phyloP scores from a whole-genome alignment of 768 basidiomycete species.

The Panus rudis region DNA sequence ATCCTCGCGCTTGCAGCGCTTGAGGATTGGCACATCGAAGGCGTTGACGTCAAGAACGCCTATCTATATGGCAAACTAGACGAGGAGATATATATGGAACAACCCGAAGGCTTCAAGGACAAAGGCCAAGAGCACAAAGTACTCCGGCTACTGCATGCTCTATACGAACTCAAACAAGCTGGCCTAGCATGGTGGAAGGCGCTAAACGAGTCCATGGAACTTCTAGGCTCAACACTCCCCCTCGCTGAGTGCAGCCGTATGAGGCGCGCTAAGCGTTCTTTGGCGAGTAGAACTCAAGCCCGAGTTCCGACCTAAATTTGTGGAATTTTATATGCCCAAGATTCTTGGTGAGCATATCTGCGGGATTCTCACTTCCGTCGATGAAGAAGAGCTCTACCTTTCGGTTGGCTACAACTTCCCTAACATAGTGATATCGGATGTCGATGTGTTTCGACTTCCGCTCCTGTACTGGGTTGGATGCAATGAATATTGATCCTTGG shows the following conservation, averaged over 20 bases:
- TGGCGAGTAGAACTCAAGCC: background rate
- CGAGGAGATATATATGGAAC: constrained; percentile 24
- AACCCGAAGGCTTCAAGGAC: constrained; percentile 16
- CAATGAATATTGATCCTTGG: constrained; percentile 18
- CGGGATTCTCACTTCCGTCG: constrained; percentile 2
- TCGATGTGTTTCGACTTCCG: constrained; percentile 30
- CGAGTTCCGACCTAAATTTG: background rate
- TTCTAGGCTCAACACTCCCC: constrained; percentile 19
- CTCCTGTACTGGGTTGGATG: constrained; percentile 18
- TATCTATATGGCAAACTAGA: constrained; percentile 24
- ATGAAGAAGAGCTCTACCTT: constrained; percentile 3
- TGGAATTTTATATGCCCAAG: constrained; percentile 2
- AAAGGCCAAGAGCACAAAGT: constrained; percentile 16
- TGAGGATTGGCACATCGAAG: constrained; percentile 18
- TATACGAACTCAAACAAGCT: constrained; percentile 32
- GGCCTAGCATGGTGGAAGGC: constrained; percentile 22
- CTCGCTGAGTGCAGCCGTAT: background rate
- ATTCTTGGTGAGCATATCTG: constrained; percentile 10
- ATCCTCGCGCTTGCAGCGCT: constrained; percentile 22
- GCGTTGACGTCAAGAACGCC: constrained; percentile 19
- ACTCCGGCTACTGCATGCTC: constrained; percentile 17
- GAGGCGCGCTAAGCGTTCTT: constrained; percentile 2
- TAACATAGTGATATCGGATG: constrained; percentile 31
- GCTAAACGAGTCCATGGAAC: constrained; percentile 7
- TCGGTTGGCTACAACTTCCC: constrained; percentile 10